These are phyloP conservation scores for Nakaseomyces nivariensis DNA, from an alignment of 1,139 yeast species.

Conservation along the genomic window DNA sequence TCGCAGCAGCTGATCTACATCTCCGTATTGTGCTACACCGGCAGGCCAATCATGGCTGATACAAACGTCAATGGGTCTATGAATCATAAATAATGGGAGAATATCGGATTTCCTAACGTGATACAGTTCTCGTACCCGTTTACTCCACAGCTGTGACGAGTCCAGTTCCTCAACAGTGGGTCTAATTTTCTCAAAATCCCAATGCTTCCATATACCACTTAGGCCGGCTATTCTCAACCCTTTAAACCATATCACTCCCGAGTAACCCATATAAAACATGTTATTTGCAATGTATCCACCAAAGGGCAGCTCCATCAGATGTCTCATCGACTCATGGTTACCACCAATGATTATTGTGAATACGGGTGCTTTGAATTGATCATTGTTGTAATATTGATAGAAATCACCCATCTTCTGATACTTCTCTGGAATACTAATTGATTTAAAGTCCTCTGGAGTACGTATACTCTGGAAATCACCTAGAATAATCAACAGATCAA, in stretches of 20 bases:
- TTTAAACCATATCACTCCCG: slow-evolving; percentile 61
- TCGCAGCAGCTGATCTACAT: slow-evolving; percentile 38
- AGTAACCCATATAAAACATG: slow-evolving; percentile 79
- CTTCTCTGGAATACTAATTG: slow-evolving; percentile 52
- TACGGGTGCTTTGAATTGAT: slow-evolving; percentile 50
- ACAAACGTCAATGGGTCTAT: slow-evolving; percentile 34
- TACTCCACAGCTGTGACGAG: slow-evolving; percentile 33
- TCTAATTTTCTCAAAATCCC: slow-evolving; percentile 34
- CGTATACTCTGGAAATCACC: slow-evolving; percentile 76
- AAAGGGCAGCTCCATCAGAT: slow-evolving; percentile 57
- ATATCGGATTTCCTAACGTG: slow-evolving; percentile 64
- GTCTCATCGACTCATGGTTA: slow-evolving; percentile 84
- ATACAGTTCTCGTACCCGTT: slow-evolving; percentile 49
- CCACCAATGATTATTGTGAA: slow-evolving; percentile 82
- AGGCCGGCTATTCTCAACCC: slow-evolving; percentile 74
- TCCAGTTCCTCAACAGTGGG: slow-evolving; percentile 17
- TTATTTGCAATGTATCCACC: slow-evolving; percentile 97
- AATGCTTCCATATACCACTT: slow-evolving; percentile 69
- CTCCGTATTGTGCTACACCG: slow-evolving; percentile 61
- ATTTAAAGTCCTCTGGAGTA: slow-evolving; percentile 48
- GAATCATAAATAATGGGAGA: slow-evolving; percentile 40
- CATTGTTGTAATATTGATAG: slow-evolving; percentile 57
- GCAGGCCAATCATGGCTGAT: slow-evolving; percentile 95
- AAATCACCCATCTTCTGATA: slow-evolving; percentile 66
- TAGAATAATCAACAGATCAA: slow-evolving; percentile 67